Base-by-base conservation (phyloP, 164 flowering plant genomes). In the Malania oleifera region DNA sequence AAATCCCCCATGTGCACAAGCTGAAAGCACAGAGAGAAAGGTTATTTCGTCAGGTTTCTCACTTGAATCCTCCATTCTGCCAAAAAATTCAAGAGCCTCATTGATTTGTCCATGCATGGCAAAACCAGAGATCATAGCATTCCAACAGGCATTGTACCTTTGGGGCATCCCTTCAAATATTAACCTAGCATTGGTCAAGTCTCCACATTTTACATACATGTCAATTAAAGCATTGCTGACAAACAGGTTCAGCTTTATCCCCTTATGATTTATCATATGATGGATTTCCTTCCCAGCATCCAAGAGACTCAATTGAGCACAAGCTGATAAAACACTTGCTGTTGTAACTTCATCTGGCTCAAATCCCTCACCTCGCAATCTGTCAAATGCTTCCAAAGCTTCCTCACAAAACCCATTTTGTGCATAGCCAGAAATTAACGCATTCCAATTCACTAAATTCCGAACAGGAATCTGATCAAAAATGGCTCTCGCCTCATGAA, bases 151-250 rank as follows among this genome's bases (percentile, higher is more conserved):
- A 44, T 55, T 53, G 52, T 75, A 81, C 57, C 70, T 81, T 4
- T 17, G 27, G 3, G 34, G 1, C 75, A 78, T 68, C 52, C 57
- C 57, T 5, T 78, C 83, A 69, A 87, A 90, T 10, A 87, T 68
- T 35, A 26, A 39, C 48, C 74, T 74, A 12, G 92, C 90, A 52
- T 40, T 70, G 14, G 12, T 25, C 29, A 87, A 60, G 69, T 85
- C 89, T 47, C 91, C 95, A 67, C 90, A 85, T 66, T 87, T 87
- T 26, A 90, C 87, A 70, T 87, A 87, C 97, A 87, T 89, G 70
- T 89, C 95, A 17, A 87, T 73, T 25, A 89, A 67, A 7, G 76
- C 85, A 75, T 83, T 89, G 1, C 70, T 54, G 57, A 85, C 82
- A 69, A 80, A 83, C 67, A 73, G 80, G 57, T 82, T 89, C 50